Percentiles rank a stretch among this genome's conserved stretches.
These are phyloP conservation scores for Dendrothele bispora DNA, from an alignment of 768 basidiomycete genomes.

Conservation along the genomic window DNA sequence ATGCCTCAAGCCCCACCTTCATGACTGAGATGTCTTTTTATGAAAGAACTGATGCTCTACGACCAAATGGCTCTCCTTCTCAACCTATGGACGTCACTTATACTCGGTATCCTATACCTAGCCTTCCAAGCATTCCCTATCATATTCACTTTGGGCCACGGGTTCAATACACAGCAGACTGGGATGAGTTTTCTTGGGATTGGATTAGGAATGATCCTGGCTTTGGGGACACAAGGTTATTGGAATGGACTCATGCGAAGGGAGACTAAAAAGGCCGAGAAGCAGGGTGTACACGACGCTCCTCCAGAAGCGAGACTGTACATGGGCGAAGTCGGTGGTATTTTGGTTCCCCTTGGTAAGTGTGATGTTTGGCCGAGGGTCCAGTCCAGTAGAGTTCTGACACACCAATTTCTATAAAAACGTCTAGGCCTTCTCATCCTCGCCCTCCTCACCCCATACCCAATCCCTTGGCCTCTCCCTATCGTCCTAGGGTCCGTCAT, in stretches of 20 bases:
- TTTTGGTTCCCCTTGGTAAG: slow-evolving; percentile 61
- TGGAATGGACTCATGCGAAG: slow-evolving; percentile 35
- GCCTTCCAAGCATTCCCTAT: slow-evolving; percentile 56
- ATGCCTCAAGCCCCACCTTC: background rate
- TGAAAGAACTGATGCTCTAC: slow-evolving; percentile 59
- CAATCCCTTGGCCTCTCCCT: slow-evolving; percentile 59
- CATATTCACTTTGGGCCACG: slow-evolving; percentile 53
- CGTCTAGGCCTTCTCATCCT: slow-evolving; percentile 43
- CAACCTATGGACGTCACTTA: slow-evolving; percentile 61
- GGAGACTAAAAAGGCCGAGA: slow-evolving; percentile 37
- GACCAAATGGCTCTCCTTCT: slow-evolving; percentile 80
- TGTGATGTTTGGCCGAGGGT: slow-evolving; percentile 46
- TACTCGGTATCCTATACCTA: slow-evolving; percentile 62
- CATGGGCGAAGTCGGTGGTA: slow-evolving; percentile 67
- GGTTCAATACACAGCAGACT: slow-evolving; percentile 49
- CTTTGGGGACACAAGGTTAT: slow-evolving; percentile 50
- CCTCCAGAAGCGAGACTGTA: slow-evolving; percentile 68
- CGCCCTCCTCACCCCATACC: slow-evolving; percentile 56
- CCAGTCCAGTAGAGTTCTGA: slow-evolving; percentile 46
- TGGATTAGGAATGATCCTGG: slow-evolving; percentile 55
- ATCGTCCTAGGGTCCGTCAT: slow-evolving; percentile 65
- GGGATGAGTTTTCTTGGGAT: slow-evolving; percentile 64
- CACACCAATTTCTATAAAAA: slow-evolving; percentile 50
- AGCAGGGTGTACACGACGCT: slow-evolving; percentile 43
- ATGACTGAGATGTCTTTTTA: background rate